Evolutionary conservation across 2,329 filamentous ascomycete species (phyloP).

Genomic region (Xylaria sp.): DNA sequence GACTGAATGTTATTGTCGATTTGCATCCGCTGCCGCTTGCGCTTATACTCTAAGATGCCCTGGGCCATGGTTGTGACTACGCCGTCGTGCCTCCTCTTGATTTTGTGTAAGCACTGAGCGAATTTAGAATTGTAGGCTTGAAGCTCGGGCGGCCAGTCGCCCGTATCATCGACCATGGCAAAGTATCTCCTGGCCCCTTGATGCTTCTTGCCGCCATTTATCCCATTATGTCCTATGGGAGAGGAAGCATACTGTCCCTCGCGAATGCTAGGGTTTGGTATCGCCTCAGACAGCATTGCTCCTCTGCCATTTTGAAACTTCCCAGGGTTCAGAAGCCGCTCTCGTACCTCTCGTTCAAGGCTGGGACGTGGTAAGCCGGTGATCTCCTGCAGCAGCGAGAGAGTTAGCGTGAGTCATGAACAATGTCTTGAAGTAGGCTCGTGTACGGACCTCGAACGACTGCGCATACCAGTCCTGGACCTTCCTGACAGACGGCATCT

Average conservation of each 20-base stretch:
- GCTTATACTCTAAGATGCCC: constrained; percentile 98
- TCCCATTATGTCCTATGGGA: constrained; percentile 59
- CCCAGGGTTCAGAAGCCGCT: constrained; percentile 78
- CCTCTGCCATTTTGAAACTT: constrained; percentile 64
- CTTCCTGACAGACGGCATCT: constrained; percentile 96
- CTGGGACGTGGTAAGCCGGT: constrained; percentile 83
- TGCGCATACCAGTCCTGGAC: constrained; percentile 99
- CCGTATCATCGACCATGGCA: constrained; percentile 86
- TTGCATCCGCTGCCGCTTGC: constrained; percentile 94
- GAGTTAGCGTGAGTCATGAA: constrained; percentile 51
- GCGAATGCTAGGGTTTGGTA: constrained; percentile 88
- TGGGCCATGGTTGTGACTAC: constrained; percentile 98
- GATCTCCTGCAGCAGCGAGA: constrained; percentile 75
- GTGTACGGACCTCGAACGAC: constrained; percentile 84
- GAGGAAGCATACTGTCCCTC: constrained; percentile 81
- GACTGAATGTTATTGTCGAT: constrained; percentile 98
- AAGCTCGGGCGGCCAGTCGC: constrained; percentile 93
- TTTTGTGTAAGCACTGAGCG: constrained; percentile 86
- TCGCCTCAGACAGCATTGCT: constrained; percentile 81
- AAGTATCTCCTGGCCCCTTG: constrained; percentile 80
- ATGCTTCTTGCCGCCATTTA: constrained; percentile 61
- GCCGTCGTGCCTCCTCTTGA: constrained; percentile 95
- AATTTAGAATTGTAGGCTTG: constrained; percentile 95
- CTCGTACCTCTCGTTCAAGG: constrained; percentile 78
- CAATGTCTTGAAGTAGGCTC: constrained; percentile 29